Conservation (phyloP, 805 yeast species). For the Metschnikowia anglica region DNA sequence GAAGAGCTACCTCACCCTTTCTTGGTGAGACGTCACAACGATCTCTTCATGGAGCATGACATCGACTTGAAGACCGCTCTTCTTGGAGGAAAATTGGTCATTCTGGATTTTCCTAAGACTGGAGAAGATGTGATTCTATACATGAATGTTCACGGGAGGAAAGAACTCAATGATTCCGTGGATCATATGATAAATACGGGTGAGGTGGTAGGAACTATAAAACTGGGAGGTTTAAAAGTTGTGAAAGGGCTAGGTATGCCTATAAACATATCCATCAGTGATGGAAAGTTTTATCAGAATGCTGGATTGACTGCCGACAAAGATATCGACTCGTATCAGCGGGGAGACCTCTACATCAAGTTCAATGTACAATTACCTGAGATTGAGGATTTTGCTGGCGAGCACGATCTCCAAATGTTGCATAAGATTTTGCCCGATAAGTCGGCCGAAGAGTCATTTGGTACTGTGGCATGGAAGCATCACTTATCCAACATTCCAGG, state of each 20-base stretch:
- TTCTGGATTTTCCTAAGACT: constrained; percentile 33
- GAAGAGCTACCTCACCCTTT: constrained; percentile 39
- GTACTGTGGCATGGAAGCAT: constrained; percentile 13
- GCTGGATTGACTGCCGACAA: constrained; percentile 13
- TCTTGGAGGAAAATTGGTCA: constrained; percentile 51
- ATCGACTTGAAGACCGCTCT: constrained; percentile 55
- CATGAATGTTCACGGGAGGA: constrained; percentile 38
- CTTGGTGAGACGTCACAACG: constrained; percentile 45
- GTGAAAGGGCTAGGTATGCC: constrained; percentile 66
- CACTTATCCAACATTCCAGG: constrained; percentile 16
- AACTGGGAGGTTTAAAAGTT: constrained; percentile 48
- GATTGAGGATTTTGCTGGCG: constrained; percentile 27
- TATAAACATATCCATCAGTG: constrained; percentile 23
- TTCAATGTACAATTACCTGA: constrained; percentile 39
- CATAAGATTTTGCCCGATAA: constrained; percentile 21
- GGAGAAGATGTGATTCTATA: constrained; percentile 31
- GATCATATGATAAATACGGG: constrained; percentile 22
- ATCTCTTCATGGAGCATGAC: constrained; percentile 44
- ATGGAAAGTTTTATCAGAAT: constrained; percentile 30
- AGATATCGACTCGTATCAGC: constrained; percentile 23
- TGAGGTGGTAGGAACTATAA: constrained; percentile 53
- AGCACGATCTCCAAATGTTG: constrained; percentile 23
- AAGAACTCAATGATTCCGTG: constrained; percentile 8
- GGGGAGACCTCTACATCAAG: constrained; percentile 41
- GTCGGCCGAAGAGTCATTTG: constrained; percentile 5